A percentile compares a stretch with the other conserved stretches of the same genome.
Evolutionary conservation across 2,329 filamentous ascomycete species (phyloP).

Genomic region (Cladosporium halotolerans): DNA sequence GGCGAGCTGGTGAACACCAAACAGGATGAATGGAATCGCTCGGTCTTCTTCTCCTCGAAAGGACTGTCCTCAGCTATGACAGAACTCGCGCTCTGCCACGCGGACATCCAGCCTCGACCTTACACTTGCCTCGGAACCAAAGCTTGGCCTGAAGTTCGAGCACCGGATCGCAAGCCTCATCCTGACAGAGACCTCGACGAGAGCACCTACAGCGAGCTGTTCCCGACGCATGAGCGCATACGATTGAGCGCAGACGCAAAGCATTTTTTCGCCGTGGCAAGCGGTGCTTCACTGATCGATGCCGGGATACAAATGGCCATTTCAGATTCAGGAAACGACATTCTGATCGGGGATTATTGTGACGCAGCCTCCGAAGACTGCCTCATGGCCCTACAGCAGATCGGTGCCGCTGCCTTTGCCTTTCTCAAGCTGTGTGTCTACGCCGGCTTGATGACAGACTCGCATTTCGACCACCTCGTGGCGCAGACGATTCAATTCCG

Average conservation of each 20-base stretch:
- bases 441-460: constrained; percentile 4
- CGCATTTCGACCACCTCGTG: constrained; percentile 5
- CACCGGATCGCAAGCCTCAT: background rate
- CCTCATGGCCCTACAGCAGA: background rate
- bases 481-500: constrained; percentile 6
- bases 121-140: background rate
- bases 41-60: background rate
- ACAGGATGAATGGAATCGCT: background rate
- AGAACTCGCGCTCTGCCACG: background rate
- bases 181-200: background rate
- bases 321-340: constrained; percentile 11
- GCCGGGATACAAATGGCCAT: constrained; percentile 8
- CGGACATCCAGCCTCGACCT: background rate
- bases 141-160: background rate
- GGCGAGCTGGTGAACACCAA: background rate
- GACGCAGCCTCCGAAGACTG: constrained; percentile 2
- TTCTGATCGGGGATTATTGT: constrained; percentile 11
- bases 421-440: constrained; percentile 10
- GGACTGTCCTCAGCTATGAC: background rate
- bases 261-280: constrained; percentile 8
- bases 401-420: constrained; percentile 6
- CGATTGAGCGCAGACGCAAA: constrained; percentile 9
- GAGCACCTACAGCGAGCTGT: background rate
- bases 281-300: background rate
- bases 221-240: constrained; percentile 2